Evolutionary conservation across 208 protist species (phyloP).

Genomic region (Willaertia magna): DNA sequence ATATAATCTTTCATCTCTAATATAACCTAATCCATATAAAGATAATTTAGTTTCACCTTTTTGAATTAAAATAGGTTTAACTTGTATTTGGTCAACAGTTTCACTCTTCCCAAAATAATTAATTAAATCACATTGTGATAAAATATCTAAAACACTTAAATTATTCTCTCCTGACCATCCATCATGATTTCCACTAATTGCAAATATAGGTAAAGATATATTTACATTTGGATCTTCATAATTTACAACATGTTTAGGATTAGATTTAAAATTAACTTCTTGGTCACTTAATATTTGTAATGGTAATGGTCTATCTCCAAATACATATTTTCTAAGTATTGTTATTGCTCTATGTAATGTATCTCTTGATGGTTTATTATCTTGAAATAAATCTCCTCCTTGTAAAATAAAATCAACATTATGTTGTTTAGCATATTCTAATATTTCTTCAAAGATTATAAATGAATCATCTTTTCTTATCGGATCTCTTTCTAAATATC

Average conservation of each 20-base stretch:
- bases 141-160: conserved; percentile 78
- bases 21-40: conserved; percentile 93
- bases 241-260: conserved; percentile 39
- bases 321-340: conserved; percentile 68
- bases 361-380: conserved; percentile 92
- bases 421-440: conserved; percentile 73
- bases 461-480: conserved; percentile 93
- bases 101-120: conserved; percentile 97
- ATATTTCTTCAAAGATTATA: conserved; percentile 91
- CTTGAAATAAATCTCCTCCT: conserved; percentile 97
- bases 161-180: conserved; percentile 86
- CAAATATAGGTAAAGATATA: conserved; percentile 92
- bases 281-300: conserved; percentile 81
- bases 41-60: conserved; percentile 88
- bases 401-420: conserved; percentile 91
- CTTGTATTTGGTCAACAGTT: conserved; percentile 73
- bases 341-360: conserved; percentile 67
- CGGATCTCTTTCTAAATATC: conserved; percentile 80
- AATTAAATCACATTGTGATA: conserved; percentile 74
- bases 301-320: conserved; percentile 67
- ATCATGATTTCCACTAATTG: conserved; percentile 99
- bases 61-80: conserved; percentile 73
- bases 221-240: conserved; percentile 95
- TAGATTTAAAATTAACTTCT: conserved; percentile 61
- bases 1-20: conserved; percentile 92